Conservation (phyloP, 805 yeast genomes). For the Yarrowia sp. region DNA sequence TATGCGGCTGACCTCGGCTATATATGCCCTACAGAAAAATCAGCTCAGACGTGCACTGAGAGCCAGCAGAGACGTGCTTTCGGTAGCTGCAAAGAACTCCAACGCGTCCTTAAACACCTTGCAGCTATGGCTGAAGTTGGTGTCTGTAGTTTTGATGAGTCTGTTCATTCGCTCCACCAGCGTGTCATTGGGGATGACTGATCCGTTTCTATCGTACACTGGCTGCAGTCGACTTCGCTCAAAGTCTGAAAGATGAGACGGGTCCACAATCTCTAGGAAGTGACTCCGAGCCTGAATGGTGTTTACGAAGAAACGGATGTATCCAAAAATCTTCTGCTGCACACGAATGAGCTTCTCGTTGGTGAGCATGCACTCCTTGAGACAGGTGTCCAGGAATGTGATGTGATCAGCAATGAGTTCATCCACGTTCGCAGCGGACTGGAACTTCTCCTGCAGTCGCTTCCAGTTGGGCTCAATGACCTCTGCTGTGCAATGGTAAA, state of each 20-base stretch:
- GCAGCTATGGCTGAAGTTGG: conserved; percentile 43
- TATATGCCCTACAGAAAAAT: neutral
- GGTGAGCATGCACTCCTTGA: conserved; percentile 66
- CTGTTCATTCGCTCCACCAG: conserved; percentile 34
- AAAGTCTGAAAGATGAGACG: conserved; percentile 29
- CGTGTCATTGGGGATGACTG: conserved; percentile 31
- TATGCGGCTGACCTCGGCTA: neutral
- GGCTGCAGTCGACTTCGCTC: conserved; percentile 27
- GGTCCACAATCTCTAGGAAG: conserved; percentile 34
- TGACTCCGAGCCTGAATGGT: conserved; percentile 31
- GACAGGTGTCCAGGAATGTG: conserved; percentile 56
- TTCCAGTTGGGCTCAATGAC: conserved; percentile 57
- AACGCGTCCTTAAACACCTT: conserved; percentile 44
- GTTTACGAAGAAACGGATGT: conserved; percentile 34
- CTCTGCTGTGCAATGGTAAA: conserved; percentile 53
- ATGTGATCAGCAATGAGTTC: conserved; percentile 48
- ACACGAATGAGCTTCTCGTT: conserved; percentile 51
- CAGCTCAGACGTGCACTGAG: conserved; percentile 42
- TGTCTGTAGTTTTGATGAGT: conserved; percentile 36
- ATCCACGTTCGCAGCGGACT: conserved; percentile 42
- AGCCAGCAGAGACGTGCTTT: conserved; percentile 43
- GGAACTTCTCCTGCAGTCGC: conserved; percentile 39
- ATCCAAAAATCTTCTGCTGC: conserved; percentile 43
- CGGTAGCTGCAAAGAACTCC: conserved; percentile 45
- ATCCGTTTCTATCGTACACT: conserved; percentile 29